These are phyloP conservation scores for Euryodendron excelsum DNA, from an alignment of 148 eudicot genomes.

Conservation along the genomic window DNA sequence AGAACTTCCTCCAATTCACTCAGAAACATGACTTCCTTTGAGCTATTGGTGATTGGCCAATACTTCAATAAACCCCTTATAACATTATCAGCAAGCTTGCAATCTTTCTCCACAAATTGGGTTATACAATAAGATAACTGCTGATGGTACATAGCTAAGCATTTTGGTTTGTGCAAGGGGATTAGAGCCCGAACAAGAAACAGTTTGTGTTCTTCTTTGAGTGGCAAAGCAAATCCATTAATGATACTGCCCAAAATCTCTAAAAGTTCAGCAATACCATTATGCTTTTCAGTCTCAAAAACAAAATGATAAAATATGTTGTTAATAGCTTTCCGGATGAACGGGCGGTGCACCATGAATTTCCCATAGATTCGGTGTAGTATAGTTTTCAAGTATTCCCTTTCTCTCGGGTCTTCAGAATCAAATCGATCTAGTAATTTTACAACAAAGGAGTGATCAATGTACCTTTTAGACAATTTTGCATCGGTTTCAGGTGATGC, in stretches of 20 bases:
- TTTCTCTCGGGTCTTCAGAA: constrained; percentile 80
- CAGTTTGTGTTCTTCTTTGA: constrained; percentile 76
- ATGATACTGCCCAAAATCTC: constrained; percentile 78
- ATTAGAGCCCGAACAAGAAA: constrained; percentile 63
- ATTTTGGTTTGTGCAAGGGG: constrained; percentile 74
- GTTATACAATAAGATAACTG: constrained; percentile 64
- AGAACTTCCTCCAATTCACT: constrained; percentile 75
- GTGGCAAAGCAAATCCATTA: constrained; percentile 78
- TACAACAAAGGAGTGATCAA: constrained; percentile 63
- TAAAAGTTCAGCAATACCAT: constrained; percentile 75
- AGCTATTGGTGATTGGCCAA: constrained; percentile 78
- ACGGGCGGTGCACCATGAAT: constrained; percentile 78
- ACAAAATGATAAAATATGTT: constrained; percentile 60
- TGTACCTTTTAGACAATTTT: constrained; percentile 56
- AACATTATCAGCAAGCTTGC: constrained; percentile 73
- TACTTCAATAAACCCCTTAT: constrained; percentile 70
- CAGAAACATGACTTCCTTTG: constrained; percentile 74
- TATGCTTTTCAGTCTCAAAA: constrained; percentile 67
- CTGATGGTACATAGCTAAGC: constrained; percentile 76
- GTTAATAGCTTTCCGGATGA: constrained; percentile 67
- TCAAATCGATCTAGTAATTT: constrained; percentile 66
- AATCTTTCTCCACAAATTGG: constrained; percentile 83
- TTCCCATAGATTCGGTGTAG: constrained; percentile 75
- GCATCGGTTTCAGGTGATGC: constrained; percentile 70
- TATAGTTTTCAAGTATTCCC: constrained; percentile 71